A percentile compares a stretch with the other conserved stretches of the same genome.
Conservation (phyloP, 2,329 filamentous ascomycete genomes). For the Leptographium wingfieldii region DNA sequence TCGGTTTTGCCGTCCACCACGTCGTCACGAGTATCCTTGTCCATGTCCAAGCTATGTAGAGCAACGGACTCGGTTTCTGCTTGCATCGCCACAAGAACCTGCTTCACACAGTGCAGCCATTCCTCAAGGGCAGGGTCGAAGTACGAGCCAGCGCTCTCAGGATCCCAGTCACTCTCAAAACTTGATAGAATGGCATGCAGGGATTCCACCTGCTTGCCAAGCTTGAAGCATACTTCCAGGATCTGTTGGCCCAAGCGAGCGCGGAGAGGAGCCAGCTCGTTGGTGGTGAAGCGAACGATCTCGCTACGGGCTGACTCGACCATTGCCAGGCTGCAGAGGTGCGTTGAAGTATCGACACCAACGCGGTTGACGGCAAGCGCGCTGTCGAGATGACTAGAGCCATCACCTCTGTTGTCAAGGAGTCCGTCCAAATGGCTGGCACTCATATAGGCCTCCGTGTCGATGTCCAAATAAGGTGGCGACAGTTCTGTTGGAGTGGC, state of each 20-base stretch:
- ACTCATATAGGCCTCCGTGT: not conserved
- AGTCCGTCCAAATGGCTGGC: not conserved
- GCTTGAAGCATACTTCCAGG: not conserved
- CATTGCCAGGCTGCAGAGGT: not conserved
- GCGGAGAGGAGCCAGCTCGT: not conserved
- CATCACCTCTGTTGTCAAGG: not conserved
- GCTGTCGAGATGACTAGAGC: not conserved
- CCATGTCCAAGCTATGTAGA: not conserved
- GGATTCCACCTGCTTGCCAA: not conserved
- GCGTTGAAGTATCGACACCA: not conserved
- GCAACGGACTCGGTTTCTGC: not conserved
- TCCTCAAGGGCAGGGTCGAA: not conserved
- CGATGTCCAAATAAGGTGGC: not conserved
- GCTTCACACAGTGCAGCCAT: not conserved
- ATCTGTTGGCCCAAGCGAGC: not conserved
- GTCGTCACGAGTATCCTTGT: not conserved
- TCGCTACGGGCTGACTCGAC: not conserved
- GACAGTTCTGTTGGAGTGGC: not conserved
- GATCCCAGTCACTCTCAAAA: not conserved
- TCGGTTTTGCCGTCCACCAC: not conserved
- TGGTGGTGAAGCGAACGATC: not conserved
- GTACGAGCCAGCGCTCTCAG: too few relatives aligned
- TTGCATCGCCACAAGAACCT: not conserved
- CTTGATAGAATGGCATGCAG: not conserved
- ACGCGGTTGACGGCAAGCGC: not conserved